Conservation (phyloP, 1,284 basidiomycete genomes). For the Fomitopsis betulina region DNA sequence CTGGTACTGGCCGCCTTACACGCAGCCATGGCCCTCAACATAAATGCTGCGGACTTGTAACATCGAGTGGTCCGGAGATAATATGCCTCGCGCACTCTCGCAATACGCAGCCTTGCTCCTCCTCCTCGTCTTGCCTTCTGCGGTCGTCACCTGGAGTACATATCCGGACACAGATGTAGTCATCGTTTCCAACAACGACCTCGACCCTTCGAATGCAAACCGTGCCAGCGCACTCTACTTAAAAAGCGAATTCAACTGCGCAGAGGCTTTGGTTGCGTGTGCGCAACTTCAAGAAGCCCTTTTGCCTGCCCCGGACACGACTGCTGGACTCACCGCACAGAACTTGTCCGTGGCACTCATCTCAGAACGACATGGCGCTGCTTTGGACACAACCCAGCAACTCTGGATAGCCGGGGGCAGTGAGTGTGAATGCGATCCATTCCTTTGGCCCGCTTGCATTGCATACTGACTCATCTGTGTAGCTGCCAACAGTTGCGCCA, state of each 20-base stretch:
- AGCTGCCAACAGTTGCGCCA: neutral
- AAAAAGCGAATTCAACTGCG: slow-evolving; percentile 4
- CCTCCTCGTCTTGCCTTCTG: neutral
- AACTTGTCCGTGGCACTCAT: slow-evolving; percentile 6
- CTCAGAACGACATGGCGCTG: slow-evolving; percentile 8
- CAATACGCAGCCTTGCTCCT: neutral
- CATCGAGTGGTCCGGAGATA: neutral
- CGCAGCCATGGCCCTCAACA: neutral
- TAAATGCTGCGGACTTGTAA: neutral
- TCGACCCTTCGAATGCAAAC: slow-evolving; percentile 8
- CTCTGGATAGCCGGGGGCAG: slow-evolving; percentile 4
- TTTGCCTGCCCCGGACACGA: slow-evolving; percentile 2
- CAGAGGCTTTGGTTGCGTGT: slow-evolving; percentile 4
- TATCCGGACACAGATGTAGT: slow-evolving; percentile 10
- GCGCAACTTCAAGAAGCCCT: slow-evolving; percentile 7
- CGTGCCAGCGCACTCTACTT: slow-evolving; percentile 9
- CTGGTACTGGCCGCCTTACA: neutral
- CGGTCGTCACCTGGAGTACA: neutral
- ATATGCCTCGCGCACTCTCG: neutral
- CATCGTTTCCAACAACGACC: slow-evolving; percentile 11
- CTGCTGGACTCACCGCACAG: slow-evolving; percentile 5
- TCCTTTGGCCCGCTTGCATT: neutral
- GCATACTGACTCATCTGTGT: neutral
- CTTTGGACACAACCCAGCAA: neutral
- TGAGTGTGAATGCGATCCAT: neutral